A percentile compares a stretch with the other conserved stretches of the same genome.
Evolutionary conservation across 345 rosid species (phyloP).

Genomic region (Syzygium jambos): DNA sequence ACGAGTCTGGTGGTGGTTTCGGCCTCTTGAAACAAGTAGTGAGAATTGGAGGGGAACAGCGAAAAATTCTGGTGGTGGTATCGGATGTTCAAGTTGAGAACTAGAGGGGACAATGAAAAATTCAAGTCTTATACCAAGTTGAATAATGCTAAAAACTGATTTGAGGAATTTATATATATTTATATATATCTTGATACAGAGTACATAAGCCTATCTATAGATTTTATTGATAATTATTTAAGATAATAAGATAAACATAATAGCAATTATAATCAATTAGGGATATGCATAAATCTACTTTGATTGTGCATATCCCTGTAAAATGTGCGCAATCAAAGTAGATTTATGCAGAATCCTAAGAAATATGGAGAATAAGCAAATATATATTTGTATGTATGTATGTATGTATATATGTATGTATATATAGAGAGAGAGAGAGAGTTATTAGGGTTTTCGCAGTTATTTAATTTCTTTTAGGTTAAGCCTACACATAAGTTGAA

Average conservation of each 20-base stretch:
- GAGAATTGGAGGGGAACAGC: no score
- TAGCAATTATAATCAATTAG: background rate
- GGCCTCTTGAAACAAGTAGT: background rate
- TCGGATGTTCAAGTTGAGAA: no score
- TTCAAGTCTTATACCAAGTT: background rate
- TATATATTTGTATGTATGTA: background rate
- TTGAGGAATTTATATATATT: background rate
- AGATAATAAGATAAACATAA: background rate
- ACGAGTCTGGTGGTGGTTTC: background rate
- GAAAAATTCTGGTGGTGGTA: no score
- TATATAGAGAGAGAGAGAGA: background rate
- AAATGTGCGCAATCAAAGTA: background rate
- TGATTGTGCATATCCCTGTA: no score
- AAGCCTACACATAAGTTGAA: background rate
- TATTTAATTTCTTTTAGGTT: background rate
- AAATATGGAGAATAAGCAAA: background rate
- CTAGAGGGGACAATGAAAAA: no score
- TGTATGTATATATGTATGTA: no score
- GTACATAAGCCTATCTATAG: background rate
- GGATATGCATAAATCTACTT: no score
- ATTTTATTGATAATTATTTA: no score
- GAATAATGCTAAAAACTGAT: no score
- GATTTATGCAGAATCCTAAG: background rate
- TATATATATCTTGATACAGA: no score
- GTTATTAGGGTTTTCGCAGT: background rate